Base-by-base conservation (phyloP, 2,329 filamentous ascomycete species). In the Colletotrichum filicis region DNA sequence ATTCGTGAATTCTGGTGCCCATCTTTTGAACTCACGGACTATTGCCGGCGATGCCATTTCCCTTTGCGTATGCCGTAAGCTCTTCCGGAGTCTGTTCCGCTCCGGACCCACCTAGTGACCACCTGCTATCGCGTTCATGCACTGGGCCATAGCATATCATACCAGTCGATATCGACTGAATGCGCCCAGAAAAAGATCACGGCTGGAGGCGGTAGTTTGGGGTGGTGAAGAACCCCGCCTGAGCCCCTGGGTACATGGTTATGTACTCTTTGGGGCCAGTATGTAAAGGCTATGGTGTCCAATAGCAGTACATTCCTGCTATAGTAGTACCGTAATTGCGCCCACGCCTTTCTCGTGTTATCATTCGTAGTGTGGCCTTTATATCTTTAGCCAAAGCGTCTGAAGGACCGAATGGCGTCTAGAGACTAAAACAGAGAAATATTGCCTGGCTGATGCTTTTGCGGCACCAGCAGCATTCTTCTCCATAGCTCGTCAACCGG, bases 81-180 rank as follows among this genome's bases (percentile, higher is more conserved):
- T 35, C 42, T 24, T 12, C 60, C 55, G 66, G 70, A 73, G 66
- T 60, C 32, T 65, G 37, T 35, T 71, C 71, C 71, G 71, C n/a
- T 57, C 59, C 19, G 35, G 56, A 22, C 19, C 56, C 24, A 66
- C 59, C 62, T 24, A 22, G 59, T 32, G 55, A 35, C 26, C 9
- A 56, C 66, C n/a, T 60, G 66, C 59, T 46, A 24, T 37, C 59
- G 24, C 46, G n/a, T 66, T 70, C 32, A 73, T 65, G 66, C 70
- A 46, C 19, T 57, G n/a, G 42, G 22, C 24, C 59, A 68, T 35
- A 69, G 53, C 26, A 56, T 30, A 49, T 57, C 5, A 32, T 49
- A 49, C n/a, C 56, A 16, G 46, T 62, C 60, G 52, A 73, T 66
- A 57, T 57, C 2, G 16, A 30, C 62, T 30, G 30, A 32, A 57